Conservation (phyloP, 1,139 yeast species). For the Hansenula lynferdii region DNA sequence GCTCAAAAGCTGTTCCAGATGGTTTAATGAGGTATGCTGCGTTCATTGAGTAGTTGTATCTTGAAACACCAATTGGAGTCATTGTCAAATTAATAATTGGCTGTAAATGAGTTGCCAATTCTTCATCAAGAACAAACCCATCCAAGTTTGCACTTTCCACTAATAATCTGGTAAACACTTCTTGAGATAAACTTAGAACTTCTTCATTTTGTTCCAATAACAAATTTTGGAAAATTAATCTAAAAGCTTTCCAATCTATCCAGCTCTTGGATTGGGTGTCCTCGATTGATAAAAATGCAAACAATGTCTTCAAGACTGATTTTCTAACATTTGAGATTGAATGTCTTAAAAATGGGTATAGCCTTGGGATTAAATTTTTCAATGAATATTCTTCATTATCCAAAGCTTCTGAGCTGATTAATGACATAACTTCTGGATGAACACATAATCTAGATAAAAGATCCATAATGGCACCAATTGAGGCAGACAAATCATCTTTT, state of each 20-base stretch:
- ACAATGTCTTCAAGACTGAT: constrained; percentile 77
- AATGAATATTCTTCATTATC: constrained; percentile 50
- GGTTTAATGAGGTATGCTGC: constrained; percentile 71
- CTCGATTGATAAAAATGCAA: constrained; percentile 69
- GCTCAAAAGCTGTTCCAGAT: constrained; percentile 41
- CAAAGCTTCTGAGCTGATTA: constrained; percentile 58
- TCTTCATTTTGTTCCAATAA: constrained; percentile 82
- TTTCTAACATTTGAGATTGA: constrained; percentile 89
- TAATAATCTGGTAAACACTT: constrained; percentile 57
- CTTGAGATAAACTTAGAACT: constrained; percentile 59
- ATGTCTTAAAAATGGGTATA: constrained; percentile 91
- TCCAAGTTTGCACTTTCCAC: constrained; percentile 38
- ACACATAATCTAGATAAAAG: constrained; percentile 83
- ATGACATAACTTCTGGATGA: constrained; percentile 69
- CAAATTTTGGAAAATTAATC: constrained; percentile 82
- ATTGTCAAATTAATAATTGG: constrained; percentile 68
- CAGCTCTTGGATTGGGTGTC: constrained; percentile 66
- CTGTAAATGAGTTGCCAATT: constrained; percentile 48
- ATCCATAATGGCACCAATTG: constrained; percentile 97
- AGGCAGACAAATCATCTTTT: constrained; percentile 88
- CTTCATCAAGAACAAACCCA: constrained; percentile 38
- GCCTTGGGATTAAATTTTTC: constrained; percentile 76
- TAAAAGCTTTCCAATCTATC: constrained; percentile 68
- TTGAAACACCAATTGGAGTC: constrained; percentile 94
- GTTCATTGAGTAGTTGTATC: constrained; percentile 86